phyloP scores from a whole-genome alignment of 169 alveolate genomes.

The Amoebophrya sp. region DNA sequence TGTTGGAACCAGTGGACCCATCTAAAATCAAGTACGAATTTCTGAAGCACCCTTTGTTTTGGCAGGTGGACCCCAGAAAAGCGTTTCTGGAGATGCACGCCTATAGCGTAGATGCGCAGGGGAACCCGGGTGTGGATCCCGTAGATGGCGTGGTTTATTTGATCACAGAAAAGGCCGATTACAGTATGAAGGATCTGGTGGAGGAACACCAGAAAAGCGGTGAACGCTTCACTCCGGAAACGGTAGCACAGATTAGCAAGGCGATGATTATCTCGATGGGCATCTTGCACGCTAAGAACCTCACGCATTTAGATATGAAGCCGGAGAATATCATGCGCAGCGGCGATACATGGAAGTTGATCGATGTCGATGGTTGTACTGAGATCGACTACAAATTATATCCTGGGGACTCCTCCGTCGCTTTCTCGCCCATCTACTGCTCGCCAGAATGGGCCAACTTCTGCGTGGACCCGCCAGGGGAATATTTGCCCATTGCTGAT shows the following conservation, averaged over 20 bases:
- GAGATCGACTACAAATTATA: slow-evolving; percentile 31
- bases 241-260: background rate
- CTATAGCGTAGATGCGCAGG: background rate
- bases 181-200: background rate
- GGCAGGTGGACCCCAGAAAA: background rate
- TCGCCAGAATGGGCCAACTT: slow-evolving; percentile 53
- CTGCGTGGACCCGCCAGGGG: background rate
- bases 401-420: slow-evolving; percentile 42
- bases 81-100: background rate
- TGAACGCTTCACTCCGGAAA: background rate
- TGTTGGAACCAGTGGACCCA: background rate
- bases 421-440: slow-evolving; percentile 52
- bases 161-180: background rate
- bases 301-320: background rate
- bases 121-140: background rate
- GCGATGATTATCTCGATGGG: background rate
- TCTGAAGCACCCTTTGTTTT: background rate
- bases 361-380: slow-evolving; percentile 52
- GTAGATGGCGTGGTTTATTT: background rate
- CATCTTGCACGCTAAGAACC: background rate
- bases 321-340: background rate
- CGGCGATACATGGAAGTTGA: slow-evolving; percentile 36
- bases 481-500: background rate
- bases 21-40: background rate
- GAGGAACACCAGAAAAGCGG: background rate